phyloP scores from a whole-genome alignment of 192 early-diverging fungal genomes.

The Obelidium mucronatum region DNA sequence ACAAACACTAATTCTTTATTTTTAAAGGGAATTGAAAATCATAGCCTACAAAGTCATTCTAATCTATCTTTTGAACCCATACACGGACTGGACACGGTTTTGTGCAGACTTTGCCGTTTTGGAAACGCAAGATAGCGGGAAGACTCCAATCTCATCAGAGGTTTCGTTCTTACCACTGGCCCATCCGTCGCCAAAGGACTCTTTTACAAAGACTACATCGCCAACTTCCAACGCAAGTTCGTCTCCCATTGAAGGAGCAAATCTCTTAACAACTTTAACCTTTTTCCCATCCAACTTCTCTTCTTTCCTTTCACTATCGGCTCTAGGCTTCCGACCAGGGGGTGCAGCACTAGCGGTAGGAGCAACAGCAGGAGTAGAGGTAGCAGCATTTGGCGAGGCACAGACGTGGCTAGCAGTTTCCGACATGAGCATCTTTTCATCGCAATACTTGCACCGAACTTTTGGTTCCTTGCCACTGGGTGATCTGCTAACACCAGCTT shows the following conservation, averaged over 20 bases:
- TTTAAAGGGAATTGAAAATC: background rate
- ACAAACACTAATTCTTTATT: background rate
- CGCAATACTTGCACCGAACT: constrained; percentile 34
- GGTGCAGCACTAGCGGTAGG: background rate
- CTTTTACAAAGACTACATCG: constrained; percentile 76
- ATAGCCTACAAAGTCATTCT: background rate
- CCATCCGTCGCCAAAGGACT: constrained; percentile 90
- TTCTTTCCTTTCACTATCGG: background rate
- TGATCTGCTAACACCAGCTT: background rate
- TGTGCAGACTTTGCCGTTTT: constrained; percentile 11
- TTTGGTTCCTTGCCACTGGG: constrained; percentile 26
- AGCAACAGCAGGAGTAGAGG: background rate
- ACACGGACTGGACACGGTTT: constrained; percentile 39
- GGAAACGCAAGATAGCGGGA: constrained; percentile 82
- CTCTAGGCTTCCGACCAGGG: background rate
- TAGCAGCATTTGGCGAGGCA: background rate
- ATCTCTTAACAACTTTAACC: constrained; percentile 37
- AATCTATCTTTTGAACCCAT: constrained; percentile 11
- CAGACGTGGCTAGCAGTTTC: constrained; percentile 24
- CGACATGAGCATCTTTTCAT: constrained; percentile 34
- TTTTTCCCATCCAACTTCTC: constrained; percentile 30
- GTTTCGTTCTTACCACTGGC: constrained; percentile 80
- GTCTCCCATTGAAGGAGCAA: constrained; percentile 63
- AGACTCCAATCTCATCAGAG: constrained; percentile 75
- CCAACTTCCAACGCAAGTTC: constrained; percentile 76